These are phyloP conservation scores for Exophiala sideris DNA, from an alignment of 2,329 filamentous ascomycete genomes.

Conservation along the genomic window DNA sequence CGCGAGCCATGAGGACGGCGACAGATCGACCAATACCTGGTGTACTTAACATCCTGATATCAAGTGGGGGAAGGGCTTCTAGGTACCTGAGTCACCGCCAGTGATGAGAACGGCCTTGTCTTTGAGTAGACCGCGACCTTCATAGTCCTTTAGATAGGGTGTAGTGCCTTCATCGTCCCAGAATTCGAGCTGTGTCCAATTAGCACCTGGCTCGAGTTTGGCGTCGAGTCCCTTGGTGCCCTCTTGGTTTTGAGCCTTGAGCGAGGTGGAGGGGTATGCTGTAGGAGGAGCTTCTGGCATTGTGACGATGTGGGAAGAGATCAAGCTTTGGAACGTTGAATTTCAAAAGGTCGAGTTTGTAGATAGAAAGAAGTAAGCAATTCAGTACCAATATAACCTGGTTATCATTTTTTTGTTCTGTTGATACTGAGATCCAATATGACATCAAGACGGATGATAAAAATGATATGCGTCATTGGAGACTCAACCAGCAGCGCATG, in stretches of 20 bases:
- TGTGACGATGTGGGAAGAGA: constrained; percentile 2
- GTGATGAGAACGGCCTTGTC: constrained; percentile 54
- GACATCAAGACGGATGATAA: constrained; percentile 6
- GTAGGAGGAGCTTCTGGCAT: constrained; percentile 15
- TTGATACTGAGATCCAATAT: background rate
- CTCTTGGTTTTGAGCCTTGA: constrained; percentile 21
- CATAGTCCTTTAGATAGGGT: constrained; percentile 34
- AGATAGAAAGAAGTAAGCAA: too few species aligned
- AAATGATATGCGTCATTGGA: constrained; percentile 2
- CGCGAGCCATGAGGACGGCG: constrained; percentile 55
- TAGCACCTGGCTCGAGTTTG: constrained; percentile 19
- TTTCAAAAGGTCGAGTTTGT: too few species aligned
- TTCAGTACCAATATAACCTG: too few species aligned
- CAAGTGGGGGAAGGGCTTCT: background rate
- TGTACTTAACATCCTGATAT: background rate
- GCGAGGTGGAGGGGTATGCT: constrained; percentile 16
- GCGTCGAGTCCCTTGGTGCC: constrained; percentile 22
- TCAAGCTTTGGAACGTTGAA: background rate
- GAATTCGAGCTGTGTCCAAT: constrained; percentile 25
- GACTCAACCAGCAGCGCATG: background rate
- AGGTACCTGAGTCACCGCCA: constrained; percentile 48
- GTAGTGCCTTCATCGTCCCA: constrained; percentile 24
- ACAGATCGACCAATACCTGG: constrained; percentile 53
- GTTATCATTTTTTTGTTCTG: too few species aligned
- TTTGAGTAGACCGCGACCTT: constrained; percentile 49